Evolutionary conservation across 441 rosid genomes (phyloP).

Genomic region (Gossypium trilobum): DNA sequence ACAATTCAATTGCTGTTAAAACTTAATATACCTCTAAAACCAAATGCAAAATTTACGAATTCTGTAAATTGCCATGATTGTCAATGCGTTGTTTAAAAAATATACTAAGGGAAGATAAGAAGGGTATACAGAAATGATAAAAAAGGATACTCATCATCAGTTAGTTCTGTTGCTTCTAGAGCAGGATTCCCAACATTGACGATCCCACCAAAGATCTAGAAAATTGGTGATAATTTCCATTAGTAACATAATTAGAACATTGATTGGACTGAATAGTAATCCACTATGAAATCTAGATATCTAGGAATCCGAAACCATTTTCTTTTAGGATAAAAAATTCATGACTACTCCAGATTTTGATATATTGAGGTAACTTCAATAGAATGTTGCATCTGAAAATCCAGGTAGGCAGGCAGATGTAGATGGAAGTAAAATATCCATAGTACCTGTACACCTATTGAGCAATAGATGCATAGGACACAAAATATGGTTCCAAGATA

Average conservation of each 20-base stretch:
- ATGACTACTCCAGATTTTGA: not conserved
- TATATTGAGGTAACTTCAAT: not conserved
- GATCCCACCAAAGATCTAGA: constrained; percentile 81
- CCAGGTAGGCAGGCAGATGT: not conserved
- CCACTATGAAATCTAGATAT: not conserved
- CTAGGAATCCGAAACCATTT: not conserved
- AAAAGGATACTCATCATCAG: constrained; percentile 79
- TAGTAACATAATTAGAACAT: constrained; percentile 2
- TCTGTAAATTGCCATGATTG: not conserved
- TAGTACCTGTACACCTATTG: constrained; percentile 86
- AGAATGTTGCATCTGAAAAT: not conserved
- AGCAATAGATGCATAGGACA: constrained; percentile 79
- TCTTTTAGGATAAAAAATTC: not conserved
- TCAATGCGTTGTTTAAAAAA: not conserved
- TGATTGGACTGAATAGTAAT: constrained; percentile 2
- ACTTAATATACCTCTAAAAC: not conserved
- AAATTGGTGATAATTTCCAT: not conserved
- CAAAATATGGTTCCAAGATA: constrained; percentile 85
- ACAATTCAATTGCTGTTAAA: not conserved
- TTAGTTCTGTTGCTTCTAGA: constrained; percentile 51
- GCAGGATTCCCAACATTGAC: constrained; percentile 76
- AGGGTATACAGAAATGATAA: not conserved
- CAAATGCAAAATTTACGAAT: not conserved
- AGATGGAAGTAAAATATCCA: not conserved
- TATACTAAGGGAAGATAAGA: not conserved